phyloP scores from a whole-genome alignment of 768 basidiomycete species.

The Tricholomella constricta region DNA sequence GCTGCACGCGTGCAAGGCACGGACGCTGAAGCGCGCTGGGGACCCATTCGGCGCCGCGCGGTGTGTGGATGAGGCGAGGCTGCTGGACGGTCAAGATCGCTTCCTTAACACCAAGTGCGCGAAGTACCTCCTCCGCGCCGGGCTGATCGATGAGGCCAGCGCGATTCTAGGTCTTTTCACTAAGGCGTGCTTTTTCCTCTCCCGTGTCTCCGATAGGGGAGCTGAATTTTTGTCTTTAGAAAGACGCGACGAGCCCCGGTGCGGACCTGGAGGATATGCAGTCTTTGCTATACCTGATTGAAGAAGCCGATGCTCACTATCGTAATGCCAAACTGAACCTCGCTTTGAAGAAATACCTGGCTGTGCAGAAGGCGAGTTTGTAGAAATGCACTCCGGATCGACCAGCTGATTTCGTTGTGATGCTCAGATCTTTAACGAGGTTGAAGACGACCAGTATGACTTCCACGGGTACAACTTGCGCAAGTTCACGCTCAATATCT shows the following conservation, averaged over 20 bases:
- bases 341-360: conserved; percentile 84
- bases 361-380: conserved; percentile 65
- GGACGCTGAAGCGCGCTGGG: conserved; percentile 84
- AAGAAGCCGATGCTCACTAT: conserved; percentile 75
- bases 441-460: conserved; percentile 96
- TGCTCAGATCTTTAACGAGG: conserved; percentile 73
- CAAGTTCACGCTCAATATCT: conserved; percentile 84
- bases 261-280: conserved; percentile 96
- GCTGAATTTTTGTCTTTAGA: conserved; percentile 47
- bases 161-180: conserved; percentile 85
- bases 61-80: conserved; percentile 77
- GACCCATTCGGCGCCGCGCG: conserved; percentile 75
- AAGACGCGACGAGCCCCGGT: conserved; percentile 75
- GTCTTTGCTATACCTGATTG: conserved; percentile 81
- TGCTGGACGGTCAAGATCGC: conserved; percentile 91
- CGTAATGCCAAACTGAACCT: conserved; percentile 66
- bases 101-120: conserved; percentile 93
- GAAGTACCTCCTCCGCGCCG: conserved; percentile 87
- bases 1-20: conserved; percentile 77
- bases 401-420: neutral
- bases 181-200: conserved; percentile 55
- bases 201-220: neutral
- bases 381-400: neutral
- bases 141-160: conserved; percentile 74
- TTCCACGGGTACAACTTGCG: conserved; percentile 96